Evolutionary conservation across 2,329 filamentous ascomycete genomes (phyloP), one percentile per base, ranked within the genome.

Genomic region (Ophioceras dolichostomum): DNA sequence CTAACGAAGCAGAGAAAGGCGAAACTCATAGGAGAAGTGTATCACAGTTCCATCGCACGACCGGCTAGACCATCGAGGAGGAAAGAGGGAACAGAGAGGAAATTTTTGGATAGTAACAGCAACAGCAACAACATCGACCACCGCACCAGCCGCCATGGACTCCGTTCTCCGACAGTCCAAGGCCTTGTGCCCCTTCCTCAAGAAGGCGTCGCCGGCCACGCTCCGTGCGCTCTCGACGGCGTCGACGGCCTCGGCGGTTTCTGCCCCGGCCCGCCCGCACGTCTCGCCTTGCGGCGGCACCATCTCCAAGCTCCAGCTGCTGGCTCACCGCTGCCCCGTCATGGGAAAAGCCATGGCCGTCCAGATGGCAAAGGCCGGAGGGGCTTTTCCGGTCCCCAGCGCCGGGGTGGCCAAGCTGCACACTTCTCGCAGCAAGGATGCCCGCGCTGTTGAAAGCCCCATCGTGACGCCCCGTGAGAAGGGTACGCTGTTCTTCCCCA

Each of bases 301-400:
- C 62, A 94, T 96, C 77, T 94, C 87, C 54, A 96, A 94, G 65
- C 73, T 98, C 52, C 91, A 96, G 68, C 77, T 91, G 49, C 78
- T 94, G 54, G 91, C 86, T 52, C 81, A 87, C 56, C 86, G 89
- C 60, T 98, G 91, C 73, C 91, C 91, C 41, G 82, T 98, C 61
- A 98, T 98, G 91, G 89, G 88, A 60, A 94, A 95, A 72, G 91
- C 91, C 30, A 76, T 98, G 58, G 83, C 86, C 43, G 80, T 95
- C 28, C 89, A 95, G 70, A 73, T 73, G 32, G 69, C 75, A 44
- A 70, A 71, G 54, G 57, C 66, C 35, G 61, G 59, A 41, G 46
- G 60, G 39, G 53, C 59, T 39, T 49, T 63, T 44, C 48, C 55
- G 60, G 47, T 71, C 31, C 68, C 67, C 53, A n/a, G n/a, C n/a